phyloP scores from a whole-genome alignment of 345 rosid species.

The Eucalyptus viminalis region DNA sequence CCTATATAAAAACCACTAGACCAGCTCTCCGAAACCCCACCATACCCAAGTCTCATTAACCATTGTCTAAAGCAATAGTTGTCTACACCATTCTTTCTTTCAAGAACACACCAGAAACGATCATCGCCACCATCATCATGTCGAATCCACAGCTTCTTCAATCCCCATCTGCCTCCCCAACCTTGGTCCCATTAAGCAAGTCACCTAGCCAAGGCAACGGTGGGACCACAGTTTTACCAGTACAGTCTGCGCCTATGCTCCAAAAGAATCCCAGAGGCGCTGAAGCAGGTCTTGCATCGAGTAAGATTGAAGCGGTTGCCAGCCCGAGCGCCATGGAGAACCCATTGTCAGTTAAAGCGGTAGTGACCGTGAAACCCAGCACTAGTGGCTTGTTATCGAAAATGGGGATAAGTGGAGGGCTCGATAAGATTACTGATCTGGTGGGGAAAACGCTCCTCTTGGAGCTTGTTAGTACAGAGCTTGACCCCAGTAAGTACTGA shows the following conservation, averaged over 20 bases:
- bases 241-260: not conserved
- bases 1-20: not conserved
- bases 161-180: not conserved
- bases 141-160: slow-evolving; percentile 9
- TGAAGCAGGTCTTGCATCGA: not conserved
- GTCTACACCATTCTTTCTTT: not conserved
- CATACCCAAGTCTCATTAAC: not conserved
- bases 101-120: not conserved
- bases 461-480: slow-evolving; percentile 46
- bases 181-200: not conserved
- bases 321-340: not conserved
- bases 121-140: not conserved
- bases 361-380: slow-evolving; percentile 13
- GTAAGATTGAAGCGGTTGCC: not conserved
- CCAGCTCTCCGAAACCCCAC: not conserved
- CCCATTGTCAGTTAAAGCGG: slow-evolving; percentile 7
- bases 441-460: slow-evolving; percentile 30
- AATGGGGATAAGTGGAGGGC: slow-evolving; percentile 6
- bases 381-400: slow-evolving; percentile 8
- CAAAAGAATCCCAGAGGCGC: not conserved
- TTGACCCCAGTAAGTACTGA: slow-evolving; percentile 32
- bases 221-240: not conserved
- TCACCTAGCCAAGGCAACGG: slow-evolving; percentile 12
- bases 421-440: slow-evolving; percentile 30
- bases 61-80: not conserved